A percentile compares a stretch with the other conserved stretches of the same genome.
phyloP scores from a whole-genome alignment of 139 green algal genomes.

The Chlorella sp. region DNA sequence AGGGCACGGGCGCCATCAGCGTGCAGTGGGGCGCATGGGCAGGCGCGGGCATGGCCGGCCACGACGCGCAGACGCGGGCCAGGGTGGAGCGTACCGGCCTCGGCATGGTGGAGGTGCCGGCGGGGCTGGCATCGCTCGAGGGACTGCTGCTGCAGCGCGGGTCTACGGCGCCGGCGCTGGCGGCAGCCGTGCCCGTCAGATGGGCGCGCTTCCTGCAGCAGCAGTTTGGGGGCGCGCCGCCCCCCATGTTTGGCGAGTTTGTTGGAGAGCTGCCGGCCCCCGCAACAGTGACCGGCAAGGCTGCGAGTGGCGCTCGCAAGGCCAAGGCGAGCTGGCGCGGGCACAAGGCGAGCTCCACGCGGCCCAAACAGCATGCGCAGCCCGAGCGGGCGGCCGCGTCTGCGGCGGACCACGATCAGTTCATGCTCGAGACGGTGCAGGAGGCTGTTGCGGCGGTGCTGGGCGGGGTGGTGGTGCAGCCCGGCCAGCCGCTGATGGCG shows the following conservation, averaged over 20 bases:
- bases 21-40: constrained; percentile 66
- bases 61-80: constrained; percentile 27
- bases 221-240: constrained; percentile 24
- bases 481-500: constrained; percentile 76
- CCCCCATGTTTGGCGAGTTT: constrained; percentile 32
- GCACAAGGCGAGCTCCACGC: not conserved
- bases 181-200: constrained; percentile 41
- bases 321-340: not conserved
- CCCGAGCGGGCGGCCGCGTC: not conserved
- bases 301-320: too few species aligned
- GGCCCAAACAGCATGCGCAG: not conserved
- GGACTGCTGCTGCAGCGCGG: constrained; percentile 22
- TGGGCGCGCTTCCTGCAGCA: constrained; percentile 44
- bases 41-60: constrained; percentile 51
- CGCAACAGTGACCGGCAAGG: not conserved
- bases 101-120: constrained; percentile 29
- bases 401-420: constrained; percentile 1
- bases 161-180: not conserved
- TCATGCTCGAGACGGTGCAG: constrained; percentile 28
- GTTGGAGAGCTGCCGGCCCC: not conserved
- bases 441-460: constrained; percentile 32
- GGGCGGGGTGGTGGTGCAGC: constrained; percentile 23
- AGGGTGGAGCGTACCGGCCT: constrained; percentile 78
- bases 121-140: constrained; percentile 35
- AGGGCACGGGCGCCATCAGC: constrained; percentile 23